Conservation (phyloP, 306 rosid species). For the Acacia crassicarpa region DNA sequence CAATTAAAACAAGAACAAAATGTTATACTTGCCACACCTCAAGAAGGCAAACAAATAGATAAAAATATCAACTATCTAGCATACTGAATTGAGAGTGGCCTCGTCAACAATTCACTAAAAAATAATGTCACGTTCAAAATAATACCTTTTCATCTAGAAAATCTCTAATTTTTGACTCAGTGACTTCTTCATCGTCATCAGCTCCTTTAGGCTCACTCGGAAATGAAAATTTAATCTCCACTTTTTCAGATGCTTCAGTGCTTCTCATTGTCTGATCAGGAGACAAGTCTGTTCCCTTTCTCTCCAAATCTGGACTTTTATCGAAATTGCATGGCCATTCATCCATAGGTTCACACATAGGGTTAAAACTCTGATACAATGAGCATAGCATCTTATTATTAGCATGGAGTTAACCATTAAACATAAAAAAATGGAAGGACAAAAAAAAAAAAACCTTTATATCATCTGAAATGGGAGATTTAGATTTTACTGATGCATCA, state of each 20-base stretch:
- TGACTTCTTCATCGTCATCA: slow-evolving; percentile 90
- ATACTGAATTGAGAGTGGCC: slow-evolving; percentile 8
- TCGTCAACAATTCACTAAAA: background rate
- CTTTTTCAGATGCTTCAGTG: slow-evolving; percentile 39
- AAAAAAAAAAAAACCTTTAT: slow-evolving; percentile 52
- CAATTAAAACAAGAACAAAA: slow-evolving; percentile 22
- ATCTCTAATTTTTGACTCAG: slow-evolving; percentile 83
- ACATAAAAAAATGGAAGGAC: slow-evolving; percentile 30
- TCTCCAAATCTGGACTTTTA: slow-evolving; percentile 49
- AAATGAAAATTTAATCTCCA: slow-evolving; percentile 50
- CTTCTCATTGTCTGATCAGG: slow-evolving; percentile 38
- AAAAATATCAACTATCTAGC: slow-evolving; percentile 10
- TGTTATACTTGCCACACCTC: slow-evolving; percentile 15
- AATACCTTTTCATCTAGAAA: slow-evolving; percentile 84
- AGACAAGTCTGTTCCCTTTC: slow-evolving; percentile 47
- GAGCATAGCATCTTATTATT: slow-evolving; percentile 22
- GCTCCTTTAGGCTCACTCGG: slow-evolving; percentile 55
- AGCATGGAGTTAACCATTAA: slow-evolving; percentile 23
- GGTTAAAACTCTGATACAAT: slow-evolving; percentile 77
- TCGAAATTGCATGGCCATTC: slow-evolving; percentile 63
- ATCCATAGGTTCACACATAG: slow-evolving; percentile 76
- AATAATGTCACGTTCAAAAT: slow-evolving; percentile 6
- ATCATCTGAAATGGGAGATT: slow-evolving; percentile 45
- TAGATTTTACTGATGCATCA: slow-evolving; percentile 56
- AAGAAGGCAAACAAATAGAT: slow-evolving; percentile 21